These are phyloP conservation scores for Coffea canephora DNA, from an alignment of 257 asterid species.

Conservation along the genomic window DNA sequence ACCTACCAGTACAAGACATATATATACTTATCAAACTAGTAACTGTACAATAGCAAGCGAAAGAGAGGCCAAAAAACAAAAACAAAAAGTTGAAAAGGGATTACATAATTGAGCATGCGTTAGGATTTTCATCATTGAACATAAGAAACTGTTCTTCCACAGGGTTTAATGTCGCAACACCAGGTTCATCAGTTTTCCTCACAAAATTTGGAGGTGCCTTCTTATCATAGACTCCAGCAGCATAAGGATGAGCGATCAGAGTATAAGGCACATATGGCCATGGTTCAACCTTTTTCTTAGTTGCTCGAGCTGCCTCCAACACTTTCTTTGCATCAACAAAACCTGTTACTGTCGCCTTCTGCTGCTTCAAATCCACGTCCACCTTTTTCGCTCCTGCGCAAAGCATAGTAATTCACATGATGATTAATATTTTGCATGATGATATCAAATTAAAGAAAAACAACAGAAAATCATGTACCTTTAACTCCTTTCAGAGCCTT, in stretches of 20 bases:
- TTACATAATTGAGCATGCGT: constrained; percentile 80
- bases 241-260: constrained; percentile 79
- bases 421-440: too few species aligned
- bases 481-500: constrained; percentile 53
- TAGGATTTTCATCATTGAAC: constrained; percentile 86
- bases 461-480: constrained; percentile 36
- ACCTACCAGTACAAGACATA: neutral
- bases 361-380: constrained; percentile 73
- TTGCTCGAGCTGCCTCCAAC: constrained; percentile 57
- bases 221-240: constrained; percentile 77
- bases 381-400: constrained; percentile 73
- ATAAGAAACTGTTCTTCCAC: constrained; percentile 74
- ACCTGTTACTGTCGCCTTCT: constrained; percentile 80
- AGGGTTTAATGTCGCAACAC: constrained; percentile 64
- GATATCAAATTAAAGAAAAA: neutral
- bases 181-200: constrained; percentile 62
- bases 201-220: constrained; percentile 80
- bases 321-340: constrained; percentile 79
- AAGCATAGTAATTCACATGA: neutral
- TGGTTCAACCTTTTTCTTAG: constrained; percentile 63
- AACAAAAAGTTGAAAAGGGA: neutral
- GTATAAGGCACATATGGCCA: constrained; percentile 88
- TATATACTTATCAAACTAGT: neutral
- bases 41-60: neutral
- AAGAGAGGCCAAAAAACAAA: too few species aligned